Evolutionary conservation across 371 early-diverging fungal genomes (phyloP), one percentile per base, ranked within the genome.

Genomic region (Rhizopus sp.): DNA sequence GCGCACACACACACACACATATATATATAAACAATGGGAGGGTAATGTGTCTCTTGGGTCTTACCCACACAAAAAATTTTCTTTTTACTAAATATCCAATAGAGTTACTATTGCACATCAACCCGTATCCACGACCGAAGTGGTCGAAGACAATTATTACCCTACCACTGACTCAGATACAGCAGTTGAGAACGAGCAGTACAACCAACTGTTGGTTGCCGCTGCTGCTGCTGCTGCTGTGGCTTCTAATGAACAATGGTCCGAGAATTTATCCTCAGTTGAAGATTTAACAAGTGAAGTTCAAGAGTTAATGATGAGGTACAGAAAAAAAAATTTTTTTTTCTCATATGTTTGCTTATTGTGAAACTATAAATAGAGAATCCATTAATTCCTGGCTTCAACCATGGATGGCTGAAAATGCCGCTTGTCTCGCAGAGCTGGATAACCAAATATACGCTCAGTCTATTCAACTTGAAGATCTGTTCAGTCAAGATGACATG

Each of bases 281-380:
- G 78, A 77, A 48, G 78, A 77, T 59, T 56, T 77, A 55, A 77
- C 78, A 8, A 64, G 64, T 13, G 78, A 77, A 61, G 73, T 77
- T 12, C 72, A 73, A 52, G 72, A 73, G 33, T 51, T 73, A 15
- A 68, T 77, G 72, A 63, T 77, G 63, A 71, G 73, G 78, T 77
- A 68, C 40, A 54, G 7, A 33, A 16, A 32, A 32, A 47, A 44
- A 50, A 50, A 55, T 33, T 44, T 53, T 44, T 63, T 52, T 54
- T 29, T 54, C 9, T 12, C 31, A 34, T 38, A 29, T 53, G 10
- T 39, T 42, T 16, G 33, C 13, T 34, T 51, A 30, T 50, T 59
- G 59, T 38, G 51, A 57, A 30, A 42, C 50, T 32, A 56, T 63
- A 58, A 31, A 51, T 41, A 63, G 69, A 57, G 55, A 66, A 58